A percentile compares a stretch with the other conserved stretches of the same genome.
Evolutionary conservation across 179 eudicot genomes (phyloP).

Genomic region (Heliamphora pulchella): DNA sequence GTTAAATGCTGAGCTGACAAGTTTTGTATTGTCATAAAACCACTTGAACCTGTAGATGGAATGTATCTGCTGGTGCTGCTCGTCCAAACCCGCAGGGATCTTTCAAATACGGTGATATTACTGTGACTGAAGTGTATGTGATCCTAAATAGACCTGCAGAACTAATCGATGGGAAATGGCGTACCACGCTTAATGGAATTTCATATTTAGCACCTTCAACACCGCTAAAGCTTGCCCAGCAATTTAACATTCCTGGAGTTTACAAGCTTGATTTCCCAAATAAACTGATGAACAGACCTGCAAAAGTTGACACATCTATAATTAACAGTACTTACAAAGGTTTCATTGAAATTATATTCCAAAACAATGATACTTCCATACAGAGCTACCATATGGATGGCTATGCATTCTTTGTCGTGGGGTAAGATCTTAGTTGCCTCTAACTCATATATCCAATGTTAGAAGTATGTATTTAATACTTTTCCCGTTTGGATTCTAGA

Average conservation of each 20-base stretch:
- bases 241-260: slow-evolving; percentile 65
- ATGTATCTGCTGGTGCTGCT: slow-evolving; percentile 90
- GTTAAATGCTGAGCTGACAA: slow-evolving; percentile 22
- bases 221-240: slow-evolving; percentile 84
- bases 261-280: slow-evolving; percentile 94
- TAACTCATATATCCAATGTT: not conserved
- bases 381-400: slow-evolving; percentile 93
- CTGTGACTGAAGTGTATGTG: slow-evolving; percentile 81
- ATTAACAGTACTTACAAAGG: slow-evolving; percentile 85
- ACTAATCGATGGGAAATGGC: slow-evolving; percentile 72
- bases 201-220: slow-evolving; percentile 81
- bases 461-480: slow-evolving; percentile 14
- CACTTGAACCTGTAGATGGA: slow-evolving; percentile 54
- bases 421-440: slow-evolving; percentile 47
- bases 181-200: slow-evolving; percentile 76
- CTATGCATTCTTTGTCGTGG: slow-evolving; percentile 88
- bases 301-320: slow-evolving; percentile 73
- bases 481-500: slow-evolving; percentile 30
- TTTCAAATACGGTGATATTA: slow-evolving; percentile 81
- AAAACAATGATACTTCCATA: slow-evolving; percentile 59
- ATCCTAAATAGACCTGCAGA: slow-evolving; percentile 74
- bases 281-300: slow-evolving; percentile 67
- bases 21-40: slow-evolving; percentile 16
- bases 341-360: slow-evolving; percentile 85
- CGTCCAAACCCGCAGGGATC: slow-evolving; percentile 99